Evolutionary conservation across 1,139 yeast genomes (phyloP), one percentile per base, ranked within the genome.

Genomic region (Waltiozyma sp.): DNA sequence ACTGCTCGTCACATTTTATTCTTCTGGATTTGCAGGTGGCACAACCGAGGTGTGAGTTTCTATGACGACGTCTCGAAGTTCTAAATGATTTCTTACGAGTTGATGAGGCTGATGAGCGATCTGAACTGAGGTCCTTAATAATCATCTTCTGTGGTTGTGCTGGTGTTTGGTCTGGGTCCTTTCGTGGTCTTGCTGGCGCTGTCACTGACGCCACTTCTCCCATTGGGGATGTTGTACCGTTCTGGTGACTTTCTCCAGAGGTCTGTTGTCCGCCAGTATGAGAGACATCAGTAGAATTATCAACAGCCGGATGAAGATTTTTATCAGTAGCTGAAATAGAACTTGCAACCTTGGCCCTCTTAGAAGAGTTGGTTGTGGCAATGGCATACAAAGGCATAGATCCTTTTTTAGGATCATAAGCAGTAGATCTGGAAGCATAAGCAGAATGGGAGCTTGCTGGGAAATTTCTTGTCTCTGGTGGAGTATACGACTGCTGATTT

Each of bases 11-110:
- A 60, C 86, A 79, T 55, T 79, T 79, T 56, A 79, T 77, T 47
- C 85, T 64, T 47, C 85, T 69, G 51, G 75, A 71, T 53, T 79
- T 77, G 61, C 86, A 79, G 36, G 81, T 77, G 5, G 78, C 77
- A 61, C 86, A 79, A 21, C 66, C 68, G 62, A 66, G 47, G 54
- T 77, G 83, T 16, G 81, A 75, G 59, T 78, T 78, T 47, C 80
- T 66, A 59, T 78, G 85, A 47, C 76, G 73, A 50, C 83, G 61
- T 52, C 85, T 65, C 21, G 75, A 69, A 50, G 70, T 72, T 51
- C 72, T 70, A 39, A 47, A 46, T 2, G 50, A 62, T 63, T 69
- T 52, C 56, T 63, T 41, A 43, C 37, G 28, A 45, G 39, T 40
- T 43, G 18, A 13, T 36, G 38, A 15, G 5, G 38, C 19, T 16